Percentiles rank a stretch among this genome's conserved stretches.
These are phyloP conservation scores for Spergularia marina DNA, from an alignment of 148 eudicot genomes.

Conservation along the genomic window DNA sequence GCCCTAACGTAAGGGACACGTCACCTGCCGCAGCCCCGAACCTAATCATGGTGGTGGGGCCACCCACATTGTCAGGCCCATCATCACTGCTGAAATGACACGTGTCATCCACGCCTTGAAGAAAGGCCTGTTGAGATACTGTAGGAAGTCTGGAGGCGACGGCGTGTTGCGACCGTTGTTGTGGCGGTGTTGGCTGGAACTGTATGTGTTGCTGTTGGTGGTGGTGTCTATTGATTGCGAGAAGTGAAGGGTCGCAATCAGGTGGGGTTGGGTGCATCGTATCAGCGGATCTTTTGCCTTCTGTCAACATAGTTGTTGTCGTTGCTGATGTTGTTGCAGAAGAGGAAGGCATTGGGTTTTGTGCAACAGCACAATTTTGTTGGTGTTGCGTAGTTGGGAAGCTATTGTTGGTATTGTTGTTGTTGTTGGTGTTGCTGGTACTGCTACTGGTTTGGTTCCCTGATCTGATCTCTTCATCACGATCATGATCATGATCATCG, in stretches of 20 bases:
- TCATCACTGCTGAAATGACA: constrained; percentile 9
- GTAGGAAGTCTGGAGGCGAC: constrained; percentile 9
- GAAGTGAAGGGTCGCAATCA: constrained; percentile 40
- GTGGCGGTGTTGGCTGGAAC: background rate
- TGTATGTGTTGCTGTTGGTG: constrained; percentile 1
- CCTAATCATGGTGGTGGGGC: constrained; percentile 46
- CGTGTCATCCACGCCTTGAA: constrained; percentile 9
- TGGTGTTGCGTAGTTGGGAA: constrained; percentile 11
- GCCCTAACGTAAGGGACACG: constrained; percentile 81
- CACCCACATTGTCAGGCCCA: constrained; percentile 21
- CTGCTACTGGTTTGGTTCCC: constrained; percentile 19
- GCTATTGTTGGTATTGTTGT: constrained; percentile 3
- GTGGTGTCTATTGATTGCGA: constrained; percentile 26
- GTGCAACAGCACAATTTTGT: constrained; percentile 17
- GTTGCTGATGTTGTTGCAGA: background rate
- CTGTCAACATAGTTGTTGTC: background rate
- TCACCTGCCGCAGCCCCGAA: constrained; percentile 59
- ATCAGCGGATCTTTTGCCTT: constrained; percentile 23
- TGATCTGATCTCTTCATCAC: background rate
- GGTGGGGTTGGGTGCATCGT: constrained; percentile 15
- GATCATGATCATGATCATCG: too few relatives aligned
- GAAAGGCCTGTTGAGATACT: background rate
- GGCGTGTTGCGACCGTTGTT: constrained; percentile 1
- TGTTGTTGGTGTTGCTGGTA: constrained; percentile 21
- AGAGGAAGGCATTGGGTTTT: constrained; percentile 28